Evolutionary conservation across 148 eudicot genomes (phyloP), one percentile per base, ranked within the genome.

Genomic region (Amaranthus hypochondriacus): DNA sequence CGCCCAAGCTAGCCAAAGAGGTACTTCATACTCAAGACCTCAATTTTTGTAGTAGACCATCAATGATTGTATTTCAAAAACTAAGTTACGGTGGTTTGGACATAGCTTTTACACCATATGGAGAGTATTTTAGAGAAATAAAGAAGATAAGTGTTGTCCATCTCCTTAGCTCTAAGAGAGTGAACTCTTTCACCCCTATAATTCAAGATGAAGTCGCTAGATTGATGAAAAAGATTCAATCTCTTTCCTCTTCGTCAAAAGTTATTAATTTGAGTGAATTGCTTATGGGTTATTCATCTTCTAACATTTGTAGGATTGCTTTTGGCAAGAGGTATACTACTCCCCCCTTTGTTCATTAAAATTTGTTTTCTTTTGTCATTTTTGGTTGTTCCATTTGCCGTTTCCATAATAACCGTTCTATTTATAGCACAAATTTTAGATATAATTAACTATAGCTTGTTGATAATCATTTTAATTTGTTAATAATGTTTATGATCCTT

Each of bases 1-100:
- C 82, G 4, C 62, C 82, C 4, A 71, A 12, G 44, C 2, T 62
- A 48, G 82, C 78, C 0, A 56, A 71, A 66, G 72, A 75, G 57
- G 82, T 75, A 39, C 48, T 80, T 28, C 72, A 80, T 15, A 80
- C 78, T 48, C 82, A 75, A 3, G 82, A 80, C 47, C 72, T 62
- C 3, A 70, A 59, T 75, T 75, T 80, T 9, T 80, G 79, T 61
- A 63, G 70, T 11, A 65, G 83, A 18, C 83, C 83, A 52, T 4
- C 43, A 0, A 7, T 75, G 49, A 42, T 66, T 0, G 69, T 62
- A 3, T 49, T 28, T 2, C 79, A 66, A 28, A 80, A 28, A 43
- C 73, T 80, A 14, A 75, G 58, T 51, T 68, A 68, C 42, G 53
- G 53, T 11, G 57, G 57, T 8, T 68, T 54, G 42, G 71, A 68